A percentile compares a stretch with the other conserved stretches of the same genome.
Conservation (phyloP, 1,139 yeast genomes). For the Candida tetrigidarum region DNA sequence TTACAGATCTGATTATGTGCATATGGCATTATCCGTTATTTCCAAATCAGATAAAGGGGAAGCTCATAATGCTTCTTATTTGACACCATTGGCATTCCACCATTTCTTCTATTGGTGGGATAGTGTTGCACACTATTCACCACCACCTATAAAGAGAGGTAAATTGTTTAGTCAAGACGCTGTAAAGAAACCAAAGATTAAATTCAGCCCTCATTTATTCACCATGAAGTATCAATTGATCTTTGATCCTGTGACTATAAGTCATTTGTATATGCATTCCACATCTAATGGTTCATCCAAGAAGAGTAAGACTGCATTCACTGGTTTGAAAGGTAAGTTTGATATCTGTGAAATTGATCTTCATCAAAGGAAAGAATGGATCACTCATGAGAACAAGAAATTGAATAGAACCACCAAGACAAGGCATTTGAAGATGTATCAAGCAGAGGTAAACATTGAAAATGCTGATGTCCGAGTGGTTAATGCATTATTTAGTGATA, state of each 20-base stretch:
- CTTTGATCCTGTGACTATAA: conserved; percentile 71
- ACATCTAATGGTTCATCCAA: conserved; percentile 39
- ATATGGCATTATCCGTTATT: conserved; percentile 64
- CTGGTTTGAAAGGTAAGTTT: conserved; percentile 81
- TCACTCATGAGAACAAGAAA: conserved; percentile 58
- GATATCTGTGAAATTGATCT: conserved; percentile 72
- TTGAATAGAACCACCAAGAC: conserved; percentile 59
- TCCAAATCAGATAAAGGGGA: conserved; percentile 37
- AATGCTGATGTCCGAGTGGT: conserved; percentile 76
- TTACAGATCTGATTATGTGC: conserved; percentile 79
- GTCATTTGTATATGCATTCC: conserved; percentile 69
- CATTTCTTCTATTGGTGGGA: conserved; percentile 89
- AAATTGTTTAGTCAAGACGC: conserved; percentile 50
- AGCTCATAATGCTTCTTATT: conserved; percentile 71
- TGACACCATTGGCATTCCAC: conserved; percentile 69
- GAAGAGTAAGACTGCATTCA: conserved; percentile 56
- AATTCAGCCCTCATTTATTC: conserved; percentile 77
- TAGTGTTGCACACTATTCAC: conserved; percentile 67
- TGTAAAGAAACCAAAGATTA: conserved; percentile 43
- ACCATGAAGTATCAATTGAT: conserved; percentile 82
- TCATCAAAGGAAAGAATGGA: conserved; percentile 79
- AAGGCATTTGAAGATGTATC: conserved; percentile 68
- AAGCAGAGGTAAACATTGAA: conserved; percentile 75
- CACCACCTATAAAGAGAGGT: conserved; percentile 81
- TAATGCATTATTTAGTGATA: conserved; percentile 67